These are phyloP conservation scores for Sarocladium brachiariae DNA, from an alignment of 2,329 filamentous ascomycete species.

Conservation along the genomic window DNA sequence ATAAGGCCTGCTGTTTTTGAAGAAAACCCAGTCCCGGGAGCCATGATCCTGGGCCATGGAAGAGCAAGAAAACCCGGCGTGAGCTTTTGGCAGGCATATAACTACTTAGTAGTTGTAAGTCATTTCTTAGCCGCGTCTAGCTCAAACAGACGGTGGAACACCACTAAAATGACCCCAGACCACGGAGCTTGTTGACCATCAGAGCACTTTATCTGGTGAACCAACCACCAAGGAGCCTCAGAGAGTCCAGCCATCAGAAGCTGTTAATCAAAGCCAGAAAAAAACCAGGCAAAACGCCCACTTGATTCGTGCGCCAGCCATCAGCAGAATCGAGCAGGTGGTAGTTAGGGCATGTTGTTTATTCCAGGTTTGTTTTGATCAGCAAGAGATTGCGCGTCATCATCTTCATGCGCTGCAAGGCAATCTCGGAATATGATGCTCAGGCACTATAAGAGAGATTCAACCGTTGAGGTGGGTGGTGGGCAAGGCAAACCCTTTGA, in stretches of 20 bases:
- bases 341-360: neutral
- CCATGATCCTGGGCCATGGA: neutral
- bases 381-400: conserved; percentile 6
- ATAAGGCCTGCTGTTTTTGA: neutral
- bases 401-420: neutral
- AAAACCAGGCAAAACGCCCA: too few species aligned
- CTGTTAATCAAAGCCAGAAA: too few species aligned
- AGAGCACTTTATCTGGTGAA: too few species aligned
- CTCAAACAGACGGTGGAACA: neutral
- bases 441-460: conserved; percentile 2
- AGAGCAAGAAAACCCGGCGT: neutral
- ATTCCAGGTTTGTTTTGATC: conserved; percentile 4
- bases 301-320: too few species aligned
- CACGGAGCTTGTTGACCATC: too few species aligned
- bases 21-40: conserved; percentile 4
- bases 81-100: neutral
- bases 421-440: conserved; percentile 4
- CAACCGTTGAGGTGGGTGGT: neutral
- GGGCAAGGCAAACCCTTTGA: neutral
- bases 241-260: too few species aligned
- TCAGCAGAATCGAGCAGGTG: too few species aligned
- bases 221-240: too few species aligned
- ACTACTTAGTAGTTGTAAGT: too few species aligned
- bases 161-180: neutral
- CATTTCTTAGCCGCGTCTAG: too few species aligned